phyloP scores from a whole-genome alignment of 257 asterid genomes.

The Solanum sitiens region DNA sequence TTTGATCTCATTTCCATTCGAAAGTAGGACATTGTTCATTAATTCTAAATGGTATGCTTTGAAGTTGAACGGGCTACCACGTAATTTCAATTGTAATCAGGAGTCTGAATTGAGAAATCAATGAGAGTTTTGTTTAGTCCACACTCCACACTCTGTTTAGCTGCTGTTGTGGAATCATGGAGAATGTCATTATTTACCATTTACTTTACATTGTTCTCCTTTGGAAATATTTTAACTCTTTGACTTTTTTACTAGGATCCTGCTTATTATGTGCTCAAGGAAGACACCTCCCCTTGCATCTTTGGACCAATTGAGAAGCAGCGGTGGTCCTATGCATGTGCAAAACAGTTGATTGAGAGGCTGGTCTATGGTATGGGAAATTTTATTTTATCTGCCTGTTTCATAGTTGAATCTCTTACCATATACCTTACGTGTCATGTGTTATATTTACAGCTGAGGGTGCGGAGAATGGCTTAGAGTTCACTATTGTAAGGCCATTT shows the following conservation, averaged over 20 bases:
- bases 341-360: constrained; percentile 91
- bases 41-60: background rate
- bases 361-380: constrained; percentile 65
- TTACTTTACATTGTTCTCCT: background rate
- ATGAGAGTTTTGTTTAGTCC: background rate
- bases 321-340: constrained; percentile 98
- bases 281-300: constrained; percentile 87
- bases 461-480: constrained; percentile 91
- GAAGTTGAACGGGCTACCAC: background rate
- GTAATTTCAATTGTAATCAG: background rate
- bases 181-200: background rate
- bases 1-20: background rate
- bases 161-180: background rate
- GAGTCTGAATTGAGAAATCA: background rate
- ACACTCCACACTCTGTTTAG: background rate
- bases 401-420: background rate
- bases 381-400: background rate
- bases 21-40: background rate
- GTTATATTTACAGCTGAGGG: constrained; percentile 70
- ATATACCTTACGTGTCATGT: background rate
- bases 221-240: constrained; percentile 6
- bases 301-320: constrained; percentile 96
- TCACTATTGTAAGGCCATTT: constrained; percentile 91
- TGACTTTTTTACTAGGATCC: constrained; percentile 53
- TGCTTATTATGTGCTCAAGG: constrained; percentile 58